Evolutionary conservation across 495 filamentous ascomycete genomes (phyloP).

Genomic region (Aspergillus kassunensis): DNA sequence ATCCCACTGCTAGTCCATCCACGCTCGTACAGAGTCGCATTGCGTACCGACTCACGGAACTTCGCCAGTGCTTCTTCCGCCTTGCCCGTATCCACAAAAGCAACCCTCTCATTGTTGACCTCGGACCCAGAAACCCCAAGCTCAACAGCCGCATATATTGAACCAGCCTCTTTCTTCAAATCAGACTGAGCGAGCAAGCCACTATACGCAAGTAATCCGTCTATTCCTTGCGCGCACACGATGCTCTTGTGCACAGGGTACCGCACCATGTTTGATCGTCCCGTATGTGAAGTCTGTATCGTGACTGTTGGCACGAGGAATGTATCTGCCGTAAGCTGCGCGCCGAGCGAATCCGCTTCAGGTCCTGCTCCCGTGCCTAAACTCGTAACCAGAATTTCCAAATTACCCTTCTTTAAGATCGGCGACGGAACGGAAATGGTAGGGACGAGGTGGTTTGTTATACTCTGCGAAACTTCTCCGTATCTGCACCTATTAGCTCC

Average conservation of each 20-base stretch:
- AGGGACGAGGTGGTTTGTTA: slow-evolving; percentile 45
- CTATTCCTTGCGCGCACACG: slow-evolving; percentile 65
- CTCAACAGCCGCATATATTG: slow-evolving; percentile 55
- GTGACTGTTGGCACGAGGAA: slow-evolving; percentile 72
- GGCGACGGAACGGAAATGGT: slow-evolving; percentile 64
- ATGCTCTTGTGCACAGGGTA: slow-evolving; percentile 85
- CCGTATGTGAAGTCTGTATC: slow-evolving; percentile 56
- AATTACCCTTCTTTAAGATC: slow-evolving; percentile 58
- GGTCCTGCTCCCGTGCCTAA: slow-evolving; percentile 46
- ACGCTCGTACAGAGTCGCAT: slow-evolving; percentile 66
- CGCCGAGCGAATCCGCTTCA: slow-evolving; percentile 32
- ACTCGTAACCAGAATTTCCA: slow-evolving; percentile 75
- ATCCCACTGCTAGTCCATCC: slow-evolving; percentile 70
- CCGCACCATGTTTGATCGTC: slow-evolving; percentile 58
- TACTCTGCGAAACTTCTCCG: slow-evolving; percentile 44
- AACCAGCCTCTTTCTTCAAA: slow-evolving; percentile 33
- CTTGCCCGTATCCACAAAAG: slow-evolving; percentile 51
- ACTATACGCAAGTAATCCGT: slow-evolving; percentile 50
- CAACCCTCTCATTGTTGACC: slow-evolving; percentile 25
- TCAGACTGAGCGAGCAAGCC: slow-evolving; percentile 35
- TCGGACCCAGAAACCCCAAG: slow-evolving; percentile 37
- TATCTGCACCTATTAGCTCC: slow-evolving; percentile 37
- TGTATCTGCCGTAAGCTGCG: slow-evolving; percentile 48
- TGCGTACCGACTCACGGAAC: slow-evolving; percentile 63
- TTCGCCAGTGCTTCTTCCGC: slow-evolving; percentile 56